These are phyloP conservation scores for Candida palmyrensis DNA, from an alignment of 805 yeast genomes.

Conservation along the genomic window DNA sequence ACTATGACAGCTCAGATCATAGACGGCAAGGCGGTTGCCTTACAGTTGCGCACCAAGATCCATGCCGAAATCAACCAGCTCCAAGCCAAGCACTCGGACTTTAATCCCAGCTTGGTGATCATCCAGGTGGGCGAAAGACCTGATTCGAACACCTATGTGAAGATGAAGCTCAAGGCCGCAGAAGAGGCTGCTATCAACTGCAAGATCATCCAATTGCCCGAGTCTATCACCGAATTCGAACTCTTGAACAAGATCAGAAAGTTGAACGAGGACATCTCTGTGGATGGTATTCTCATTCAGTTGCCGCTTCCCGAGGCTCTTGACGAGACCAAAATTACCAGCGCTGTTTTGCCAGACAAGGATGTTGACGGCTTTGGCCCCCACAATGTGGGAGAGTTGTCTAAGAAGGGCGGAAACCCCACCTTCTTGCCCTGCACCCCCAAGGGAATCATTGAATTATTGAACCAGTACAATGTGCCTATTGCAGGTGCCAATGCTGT, in stretches of 20 bases:
- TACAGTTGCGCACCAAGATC: constrained; percentile 30
- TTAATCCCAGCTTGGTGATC: constrained; percentile 62
- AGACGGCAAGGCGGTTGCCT: constrained; percentile 43
- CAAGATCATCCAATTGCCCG: constrained; percentile 55
- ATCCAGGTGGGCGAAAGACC: constrained; percentile 75
- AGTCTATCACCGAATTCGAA: constrained; percentile 49
- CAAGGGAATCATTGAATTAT: constrained; percentile 65
- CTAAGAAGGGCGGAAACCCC: constrained; percentile 70
- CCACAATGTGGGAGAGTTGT: constrained; percentile 69
- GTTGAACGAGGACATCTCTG: constrained; percentile 53
- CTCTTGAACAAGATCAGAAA: constrained; percentile 48
- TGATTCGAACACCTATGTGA: constrained; percentile 77
- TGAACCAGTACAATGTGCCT: constrained; percentile 50
- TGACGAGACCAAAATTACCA: constrained; percentile 62
- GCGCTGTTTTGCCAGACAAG: constrained; percentile 58
- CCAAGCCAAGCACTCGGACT: constrained; percentile 44
- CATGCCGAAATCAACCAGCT: constrained; percentile 36
- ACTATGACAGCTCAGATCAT: constrained; percentile 31
- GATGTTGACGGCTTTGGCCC: constrained; percentile 86
- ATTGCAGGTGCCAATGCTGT: constrained; percentile 71
- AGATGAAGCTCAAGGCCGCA: constrained; percentile 77
- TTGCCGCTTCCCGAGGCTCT: constrained; percentile 71
- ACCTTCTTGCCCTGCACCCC: constrained; percentile 80
- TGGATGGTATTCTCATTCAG: constrained; percentile 74
- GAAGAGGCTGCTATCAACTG: constrained; percentile 63